These are phyloP conservation scores for Huntiella bhutanensis DNA, from an alignment of 2,329 filamentous ascomycete genomes.

Conservation along the genomic window DNA sequence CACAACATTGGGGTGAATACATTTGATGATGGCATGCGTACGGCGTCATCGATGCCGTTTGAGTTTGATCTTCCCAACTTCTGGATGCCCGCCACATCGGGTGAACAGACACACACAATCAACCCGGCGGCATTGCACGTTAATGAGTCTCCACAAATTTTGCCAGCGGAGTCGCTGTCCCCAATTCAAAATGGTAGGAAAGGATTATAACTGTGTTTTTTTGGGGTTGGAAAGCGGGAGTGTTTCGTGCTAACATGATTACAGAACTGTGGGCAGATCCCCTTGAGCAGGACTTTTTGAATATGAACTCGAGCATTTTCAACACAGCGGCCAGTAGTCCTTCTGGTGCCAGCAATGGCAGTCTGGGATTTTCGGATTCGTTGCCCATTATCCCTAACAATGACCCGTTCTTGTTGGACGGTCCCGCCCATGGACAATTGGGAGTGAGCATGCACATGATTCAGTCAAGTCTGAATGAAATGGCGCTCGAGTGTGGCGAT, in stretches of 20 bases:
- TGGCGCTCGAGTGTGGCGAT: constrained; percentile 25
- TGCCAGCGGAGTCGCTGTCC: constrained; percentile 31
- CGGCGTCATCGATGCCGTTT: not conserved
- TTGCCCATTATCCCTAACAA: constrained; percentile 10
- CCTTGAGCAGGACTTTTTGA: constrained; percentile 5
- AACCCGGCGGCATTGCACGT: constrained; percentile 67
- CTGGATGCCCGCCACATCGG: constrained; percentile 32
- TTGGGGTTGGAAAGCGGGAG: not conserved
- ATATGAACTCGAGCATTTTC: constrained; percentile 2
- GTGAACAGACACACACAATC: constrained; percentile 27
- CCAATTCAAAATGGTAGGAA: constrained; percentile 55
- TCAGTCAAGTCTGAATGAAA: constrained; percentile 60
- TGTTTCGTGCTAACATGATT: constrained; percentile 6
- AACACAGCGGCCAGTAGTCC: constrained; percentile 80
- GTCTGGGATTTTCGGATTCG: constrained; percentile 39
- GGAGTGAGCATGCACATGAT: constrained; percentile 74
- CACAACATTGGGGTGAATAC: too few relatives aligned
- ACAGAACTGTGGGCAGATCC: constrained; percentile 8
- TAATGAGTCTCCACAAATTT: constrained; percentile 39
- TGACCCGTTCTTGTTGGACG: constrained; percentile 9
- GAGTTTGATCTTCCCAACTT: not conserved
- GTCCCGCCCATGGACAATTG: constrained; percentile 2
- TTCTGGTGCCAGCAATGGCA: constrained; percentile 86
- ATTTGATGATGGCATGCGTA: not conserved
- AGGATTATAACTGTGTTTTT: constrained; percentile 42